Evolutionary conservation across 2,329 filamentous ascomycete species (phyloP), one percentile per base, ranked within the genome.

Genomic region (Colletotrichum karsti): DNA sequence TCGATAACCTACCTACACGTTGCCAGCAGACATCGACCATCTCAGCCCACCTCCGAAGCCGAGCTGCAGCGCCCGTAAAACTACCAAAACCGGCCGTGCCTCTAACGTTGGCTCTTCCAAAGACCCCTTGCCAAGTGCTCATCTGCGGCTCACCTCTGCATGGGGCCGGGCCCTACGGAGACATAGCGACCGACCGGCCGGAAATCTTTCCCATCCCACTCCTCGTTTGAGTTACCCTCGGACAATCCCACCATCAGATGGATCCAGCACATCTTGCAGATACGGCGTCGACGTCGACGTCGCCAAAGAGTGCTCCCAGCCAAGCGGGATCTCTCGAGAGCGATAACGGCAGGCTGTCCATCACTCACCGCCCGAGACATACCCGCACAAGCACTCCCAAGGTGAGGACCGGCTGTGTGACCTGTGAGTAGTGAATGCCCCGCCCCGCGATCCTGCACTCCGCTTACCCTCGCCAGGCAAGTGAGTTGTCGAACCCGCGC

Each of bases 351-450:
- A 46, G 46, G 12, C 7, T 42, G 9, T 28, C 46, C 5, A 9
- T 67, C n/a, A 13, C 46, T 35, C 46, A 67, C 44, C 67, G 63
- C 12, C 56, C 57, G 12, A 66, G 67, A 41, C 58, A 61, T 7
- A 70, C 67, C 30, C 69, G 69, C 7, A 71, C 69, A 22, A 71
- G 69, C 66, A 63, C 67, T 9, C 63, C 69, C 24, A 71, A 71
- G 39, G 69, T 71, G 10, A 62, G 69, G 30, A 71, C 69, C 15
- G 69, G 69, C 13, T 71, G 69, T 48, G 69, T 70, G 15, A 71
- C 69, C 37, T 71, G 69, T 69, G 50, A 68, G 59, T 61, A 10
- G n/a, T 20, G 15, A 12, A 10, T 15, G 15, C 39, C 44, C 37
- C 10, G n/a, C 35, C 22, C 22, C 18, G 7, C 24, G 28, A 18